These are phyloP conservation scores for Groenewaldozyma salmanticensis DNA, from an alignment of 805 yeast species.

Conservation along the genomic window DNA sequence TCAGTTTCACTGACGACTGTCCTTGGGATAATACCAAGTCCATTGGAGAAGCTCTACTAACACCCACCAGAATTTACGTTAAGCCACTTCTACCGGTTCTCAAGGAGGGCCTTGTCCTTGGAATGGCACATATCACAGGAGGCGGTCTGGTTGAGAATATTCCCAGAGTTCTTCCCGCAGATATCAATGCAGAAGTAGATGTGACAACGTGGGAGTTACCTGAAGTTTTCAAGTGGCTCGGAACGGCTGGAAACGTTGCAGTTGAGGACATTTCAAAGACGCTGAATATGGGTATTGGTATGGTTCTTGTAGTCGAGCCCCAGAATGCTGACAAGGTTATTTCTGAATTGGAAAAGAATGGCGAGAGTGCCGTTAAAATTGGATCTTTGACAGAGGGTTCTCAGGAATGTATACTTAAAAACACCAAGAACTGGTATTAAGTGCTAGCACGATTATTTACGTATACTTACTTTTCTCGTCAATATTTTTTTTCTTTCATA, in stretches of 20 bases:
- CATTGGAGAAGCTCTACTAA: conserved; percentile 75
- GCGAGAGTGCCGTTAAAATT: conserved; percentile 66
- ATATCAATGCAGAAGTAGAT: conserved; percentile 73
- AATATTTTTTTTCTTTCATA: not conserved
- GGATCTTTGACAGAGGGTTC: conserved; percentile 45
- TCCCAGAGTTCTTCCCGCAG: conserved; percentile 84
- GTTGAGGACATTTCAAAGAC: conserved; percentile 77
- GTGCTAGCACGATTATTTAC: not conserved
- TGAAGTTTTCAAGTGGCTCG: conserved; percentile 88
- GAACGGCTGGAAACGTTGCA: conserved; percentile 85
- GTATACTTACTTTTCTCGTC: not conserved
- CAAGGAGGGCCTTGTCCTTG: conserved; percentile 58
- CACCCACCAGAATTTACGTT: conserved; percentile 92
- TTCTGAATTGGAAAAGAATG: conserved; percentile 45
- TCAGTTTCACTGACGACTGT: conserved; percentile 60
- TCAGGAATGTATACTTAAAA: conserved; percentile 28
- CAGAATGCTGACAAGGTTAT: conserved; percentile 53
- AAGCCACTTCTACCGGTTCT: conserved; percentile 76
- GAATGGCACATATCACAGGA: conserved; percentile 95
- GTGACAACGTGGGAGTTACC: conserved; percentile 76
- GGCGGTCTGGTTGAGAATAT: conserved; percentile 96
- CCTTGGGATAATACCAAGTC: conserved; percentile 72
- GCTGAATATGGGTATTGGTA: conserved; percentile 92
- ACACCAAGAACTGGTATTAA: conserved; percentile 28
- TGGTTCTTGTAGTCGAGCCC: conserved; percentile 76